Percentiles rank a stretch among this genome's conserved stretches.
Evolutionary conservation across 176 grass and related monocot genomes (phyloP).

Genomic region (Poa annua): DNA sequence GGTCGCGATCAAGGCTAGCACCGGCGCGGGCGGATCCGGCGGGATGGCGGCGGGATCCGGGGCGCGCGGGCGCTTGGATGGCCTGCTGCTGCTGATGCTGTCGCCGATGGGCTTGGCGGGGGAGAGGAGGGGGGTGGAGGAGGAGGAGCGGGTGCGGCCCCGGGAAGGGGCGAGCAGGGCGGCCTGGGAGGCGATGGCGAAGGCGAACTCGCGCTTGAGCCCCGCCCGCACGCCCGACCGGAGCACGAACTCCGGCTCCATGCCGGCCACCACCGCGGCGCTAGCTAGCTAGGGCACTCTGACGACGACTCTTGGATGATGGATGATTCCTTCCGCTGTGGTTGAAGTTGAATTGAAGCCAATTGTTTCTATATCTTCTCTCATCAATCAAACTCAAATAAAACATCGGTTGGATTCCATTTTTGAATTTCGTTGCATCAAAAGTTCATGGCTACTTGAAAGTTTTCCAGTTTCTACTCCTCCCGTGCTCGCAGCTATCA

Average conservation of each 20-base stretch:
- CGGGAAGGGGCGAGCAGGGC: conserved; percentile 52
- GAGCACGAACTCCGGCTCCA: conserved; percentile 63
- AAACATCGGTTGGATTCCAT: no score
- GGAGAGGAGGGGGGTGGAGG: not conserved
- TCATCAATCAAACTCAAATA: no score
- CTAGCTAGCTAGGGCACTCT: no score
- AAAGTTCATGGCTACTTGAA: no score
- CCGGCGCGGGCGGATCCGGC: conserved; percentile 2
- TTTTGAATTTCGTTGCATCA: no score
- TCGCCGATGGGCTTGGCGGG: not conserved
- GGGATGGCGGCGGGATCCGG: not conserved
- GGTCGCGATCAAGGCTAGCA: conserved; percentile 24
- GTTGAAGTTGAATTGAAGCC: no score
- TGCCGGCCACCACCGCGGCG: not conserved
- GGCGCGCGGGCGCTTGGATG: conserved; percentile 27
- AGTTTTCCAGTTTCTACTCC: no score
- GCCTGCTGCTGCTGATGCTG: not conserved
- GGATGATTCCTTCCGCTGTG: no score
- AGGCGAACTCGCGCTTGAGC: conserved; percentile 92
- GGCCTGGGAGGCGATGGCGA: conserved; percentile 81
- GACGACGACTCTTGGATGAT: no score
- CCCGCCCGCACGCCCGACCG: conserved; percentile 88
- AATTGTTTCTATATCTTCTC: no score
- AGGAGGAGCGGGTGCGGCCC: conserved; percentile 69
- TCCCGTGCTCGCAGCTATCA: no score